A percentile compares a stretch with the other conserved stretches of the same genome.
Conservation (phyloP, 192 early-diverging fungal species). For the Coemansia javaensis region DNA sequence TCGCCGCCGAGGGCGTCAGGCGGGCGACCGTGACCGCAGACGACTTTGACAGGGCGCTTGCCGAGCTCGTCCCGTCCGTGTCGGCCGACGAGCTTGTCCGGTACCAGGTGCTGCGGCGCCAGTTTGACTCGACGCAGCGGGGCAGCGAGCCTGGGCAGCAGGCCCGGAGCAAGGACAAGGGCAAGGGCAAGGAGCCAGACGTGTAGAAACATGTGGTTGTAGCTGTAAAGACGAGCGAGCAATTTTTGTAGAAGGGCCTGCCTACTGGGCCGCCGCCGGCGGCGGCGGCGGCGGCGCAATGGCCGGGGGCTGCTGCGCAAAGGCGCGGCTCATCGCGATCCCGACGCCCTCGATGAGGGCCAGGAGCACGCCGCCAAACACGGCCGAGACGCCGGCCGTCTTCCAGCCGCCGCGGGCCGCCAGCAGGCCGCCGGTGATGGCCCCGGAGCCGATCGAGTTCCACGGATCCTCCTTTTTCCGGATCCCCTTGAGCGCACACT, state of each 20-base stretch:
- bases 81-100: slow-evolving; percentile 79
- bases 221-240: background rate
- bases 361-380: slow-evolving; percentile 87
- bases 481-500: slow-evolving; percentile 88
- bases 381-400: slow-evolving; percentile 80
- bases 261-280: slow-evolving; percentile 26
- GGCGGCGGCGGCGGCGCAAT: slow-evolving; percentile 37
- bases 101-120: slow-evolving; percentile 73
- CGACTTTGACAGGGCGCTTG: slow-evolving; percentile 82
- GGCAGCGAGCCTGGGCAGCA: background rate
- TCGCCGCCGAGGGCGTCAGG: slow-evolving; percentile 64
- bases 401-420: slow-evolving; percentile 76
- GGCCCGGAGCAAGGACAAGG: background rate
- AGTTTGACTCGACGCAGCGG: slow-evolving; percentile 64
- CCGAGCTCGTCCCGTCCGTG: slow-evolving; percentile 85
- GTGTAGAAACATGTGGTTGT: background rate
- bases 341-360: slow-evolving; percentile 95
- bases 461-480: slow-evolving; percentile 99
- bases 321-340: slow-evolving; percentile 68
- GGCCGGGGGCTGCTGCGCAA: slow-evolving; percentile 59
- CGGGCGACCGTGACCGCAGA: slow-evolving; percentile 72
- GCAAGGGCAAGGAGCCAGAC: slow-evolving; percentile 39
- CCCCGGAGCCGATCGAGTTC: slow-evolving; percentile 94
- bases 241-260: background rate
- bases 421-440: slow-evolving; percentile 90